These are phyloP conservation scores for Aspergillus sclerotioniger DNA, from an alignment of 495 filamentous ascomycete genomes.

Conservation along the genomic window DNA sequence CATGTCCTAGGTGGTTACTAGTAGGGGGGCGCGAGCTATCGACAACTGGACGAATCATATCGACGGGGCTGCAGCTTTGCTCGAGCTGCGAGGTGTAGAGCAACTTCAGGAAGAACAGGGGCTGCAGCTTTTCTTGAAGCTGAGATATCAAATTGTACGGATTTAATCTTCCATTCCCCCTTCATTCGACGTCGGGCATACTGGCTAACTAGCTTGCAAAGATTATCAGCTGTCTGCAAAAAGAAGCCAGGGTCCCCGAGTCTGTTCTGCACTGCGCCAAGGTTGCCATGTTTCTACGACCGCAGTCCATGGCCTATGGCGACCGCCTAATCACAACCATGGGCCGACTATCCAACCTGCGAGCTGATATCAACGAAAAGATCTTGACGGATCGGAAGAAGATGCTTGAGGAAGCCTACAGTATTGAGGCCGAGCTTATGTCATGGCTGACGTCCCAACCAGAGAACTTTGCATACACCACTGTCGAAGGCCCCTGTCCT, in stretches of 20 bases:
- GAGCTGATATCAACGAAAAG: conserved; percentile 40
- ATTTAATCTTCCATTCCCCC: neutral
- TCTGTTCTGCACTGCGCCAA: conserved; percentile 35
- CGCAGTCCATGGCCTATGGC: conserved; percentile 31
- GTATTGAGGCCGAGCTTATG: conserved; percentile 52
- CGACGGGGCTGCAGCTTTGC: conserved; percentile 55
- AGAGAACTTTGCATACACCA: conserved; percentile 33
- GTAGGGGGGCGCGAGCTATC: conserved; percentile 43
- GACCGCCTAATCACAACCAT: conserved; percentile 39
- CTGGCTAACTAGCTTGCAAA: conserved; percentile 13
- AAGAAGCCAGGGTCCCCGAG: conserved; percentile 33
- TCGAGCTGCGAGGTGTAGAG: conserved; percentile 53
- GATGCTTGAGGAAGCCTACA: conserved; percentile 45
- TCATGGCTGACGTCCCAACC: conserved; percentile 43
- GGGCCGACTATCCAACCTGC: conserved; percentile 45
- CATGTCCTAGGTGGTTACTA: conserved; percentile 43
- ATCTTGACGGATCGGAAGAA: conserved; percentile 36
- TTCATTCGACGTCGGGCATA: neutral
- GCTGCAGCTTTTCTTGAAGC: conserved; percentile 55
- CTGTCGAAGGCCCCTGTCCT: conserved; percentile 23
- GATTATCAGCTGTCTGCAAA: conserved; percentile 43
- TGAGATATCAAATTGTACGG: conserved; percentile 48
- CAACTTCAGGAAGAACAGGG: conserved; percentile 58
- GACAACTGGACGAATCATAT: conserved; percentile 60
- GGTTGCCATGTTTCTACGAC: conserved; percentile 35